phyloP scores from a whole-genome alignment of 139 green algal species.

The Coelastrella sp. region DNA sequence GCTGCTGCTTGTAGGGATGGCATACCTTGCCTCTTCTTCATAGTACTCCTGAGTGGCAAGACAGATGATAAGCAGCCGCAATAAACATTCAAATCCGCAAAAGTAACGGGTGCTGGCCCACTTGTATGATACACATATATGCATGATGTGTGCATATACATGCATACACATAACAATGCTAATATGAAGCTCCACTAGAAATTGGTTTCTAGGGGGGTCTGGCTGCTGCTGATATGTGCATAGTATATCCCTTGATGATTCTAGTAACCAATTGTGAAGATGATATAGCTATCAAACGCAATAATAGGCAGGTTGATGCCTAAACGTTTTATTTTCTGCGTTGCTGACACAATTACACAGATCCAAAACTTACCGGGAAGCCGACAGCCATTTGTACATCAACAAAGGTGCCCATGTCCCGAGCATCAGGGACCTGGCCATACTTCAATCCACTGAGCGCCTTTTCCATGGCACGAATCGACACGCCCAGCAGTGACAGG shows the following conservation, averaged over 20 bases:
- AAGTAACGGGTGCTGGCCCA: neutral
- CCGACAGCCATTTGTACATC: conserved; percentile 77
- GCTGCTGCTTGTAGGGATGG: conserved; percentile 36
- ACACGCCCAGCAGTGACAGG: conserved; percentile 85
- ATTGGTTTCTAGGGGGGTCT: no score
- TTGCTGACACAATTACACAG: neutral
- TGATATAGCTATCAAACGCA: neutral
- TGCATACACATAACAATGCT: no score
- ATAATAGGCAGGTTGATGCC: neutral
- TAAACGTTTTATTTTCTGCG: neutral
- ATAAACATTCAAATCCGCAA: neutral
- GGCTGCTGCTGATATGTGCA: no score
- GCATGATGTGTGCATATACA: no score
- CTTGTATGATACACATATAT: neutral
- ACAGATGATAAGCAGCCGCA: neutral
- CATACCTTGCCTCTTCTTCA: conserved; percentile 60
- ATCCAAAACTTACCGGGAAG: conserved; percentile 67
- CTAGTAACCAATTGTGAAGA: no score
- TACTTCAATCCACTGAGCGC: conserved; percentile 62
- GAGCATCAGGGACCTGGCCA: conserved; percentile 47
- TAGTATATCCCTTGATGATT: no score
- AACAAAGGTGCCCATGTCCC: conserved; percentile 59
- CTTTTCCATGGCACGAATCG: conserved; percentile 77
- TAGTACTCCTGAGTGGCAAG: conserved; percentile 61
- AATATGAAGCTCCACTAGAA: no score